Evolutionary conservation across 140 eudicot genomes (phyloP).

Genomic region (Ambrosia hybrid): DNA sequence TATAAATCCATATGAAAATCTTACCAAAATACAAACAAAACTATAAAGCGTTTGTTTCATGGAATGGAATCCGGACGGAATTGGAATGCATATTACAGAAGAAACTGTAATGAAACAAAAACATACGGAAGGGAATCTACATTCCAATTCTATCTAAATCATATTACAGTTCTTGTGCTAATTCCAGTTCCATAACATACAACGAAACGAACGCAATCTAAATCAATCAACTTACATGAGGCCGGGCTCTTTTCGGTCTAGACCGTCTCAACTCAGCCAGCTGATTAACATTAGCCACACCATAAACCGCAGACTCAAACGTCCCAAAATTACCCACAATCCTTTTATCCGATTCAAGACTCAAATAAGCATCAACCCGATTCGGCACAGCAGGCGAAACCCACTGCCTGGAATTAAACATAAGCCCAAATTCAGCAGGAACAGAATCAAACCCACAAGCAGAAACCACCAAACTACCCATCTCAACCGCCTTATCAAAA

Average conservation of each 20-base stretch:
- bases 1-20: background rate
- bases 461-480: constrained; percentile 70
- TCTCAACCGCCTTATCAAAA: constrained; percentile 60
- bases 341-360: constrained; percentile 73
- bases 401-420: constrained; percentile 72
- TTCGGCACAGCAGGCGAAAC: constrained; percentile 51
- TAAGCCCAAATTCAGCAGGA: constrained; percentile 84
- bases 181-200: no score
- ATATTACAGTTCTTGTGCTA: no score
- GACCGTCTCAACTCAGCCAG: constrained; percentile 63
- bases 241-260: constrained; percentile 68
- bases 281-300: constrained; percentile 72
- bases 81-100: no score
- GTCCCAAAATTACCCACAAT: constrained; percentile 83
- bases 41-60: no score
- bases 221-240: constrained; percentile 38
- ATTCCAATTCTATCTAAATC: no score
- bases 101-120: no score
- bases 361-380: constrained; percentile 77
- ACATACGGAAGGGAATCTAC: no score
- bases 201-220: no score
- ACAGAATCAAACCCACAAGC: constrained; percentile 96
- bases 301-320: constrained; percentile 86
- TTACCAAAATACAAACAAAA: no score
- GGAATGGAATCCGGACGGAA: no score